A percentile compares a stretch with the other conserved stretches of the same genome.
phyloP scores from a whole-genome alignment of 2,329 filamentous ascomycete species.

The Sporothrix inflata region DNA sequence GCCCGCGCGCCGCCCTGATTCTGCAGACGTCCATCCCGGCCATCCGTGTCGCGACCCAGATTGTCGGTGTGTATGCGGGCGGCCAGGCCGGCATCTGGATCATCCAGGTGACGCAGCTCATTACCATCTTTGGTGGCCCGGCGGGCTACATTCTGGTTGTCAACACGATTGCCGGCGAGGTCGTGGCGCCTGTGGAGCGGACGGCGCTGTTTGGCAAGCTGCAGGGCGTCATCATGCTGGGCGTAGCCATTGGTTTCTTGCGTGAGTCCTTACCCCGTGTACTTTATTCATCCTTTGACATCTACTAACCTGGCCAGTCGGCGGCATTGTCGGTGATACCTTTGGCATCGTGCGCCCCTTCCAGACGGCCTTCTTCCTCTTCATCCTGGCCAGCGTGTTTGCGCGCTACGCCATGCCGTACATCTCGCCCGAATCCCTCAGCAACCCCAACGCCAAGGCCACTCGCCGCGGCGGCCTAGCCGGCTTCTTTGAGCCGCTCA shows the following conservation, averaged over 20 bases:
- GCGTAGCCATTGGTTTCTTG: constrained; percentile 59
- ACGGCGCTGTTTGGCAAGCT: constrained; percentile 68
- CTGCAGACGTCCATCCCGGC: constrained; percentile 68
- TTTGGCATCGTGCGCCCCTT: constrained; percentile 69
- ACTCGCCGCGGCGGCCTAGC: constrained; percentile 45
- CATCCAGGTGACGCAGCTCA: constrained; percentile 68
- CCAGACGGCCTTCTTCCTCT: constrained; percentile 63
- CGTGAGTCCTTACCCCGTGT: too few species aligned
- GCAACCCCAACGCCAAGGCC: constrained; percentile 38
- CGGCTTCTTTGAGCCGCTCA: constrained; percentile 65
- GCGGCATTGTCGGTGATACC: constrained; percentile 65
- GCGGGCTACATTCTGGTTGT: constrained; percentile 65
- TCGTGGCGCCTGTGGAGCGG: constrained; percentile 61
- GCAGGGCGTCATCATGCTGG: constrained; percentile 69
- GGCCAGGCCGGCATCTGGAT: constrained; percentile 67
- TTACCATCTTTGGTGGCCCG: constrained; percentile 70
- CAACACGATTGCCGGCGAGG: constrained; percentile 69
- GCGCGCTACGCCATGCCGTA: constrained; percentile 50
- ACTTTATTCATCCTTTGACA: too few species aligned
- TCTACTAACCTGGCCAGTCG: constrained; percentile 40
- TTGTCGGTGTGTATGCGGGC: constrained; percentile 65
- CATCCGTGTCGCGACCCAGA: constrained; percentile 64
- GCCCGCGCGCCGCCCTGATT: constrained; percentile 64
- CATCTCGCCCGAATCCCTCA: constrained; percentile 51
- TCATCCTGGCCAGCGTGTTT: constrained; percentile 50